phyloP scores from a whole-genome alignment of 1,284 basidiomycete species.

The Rhodotorula sp. region DNA sequence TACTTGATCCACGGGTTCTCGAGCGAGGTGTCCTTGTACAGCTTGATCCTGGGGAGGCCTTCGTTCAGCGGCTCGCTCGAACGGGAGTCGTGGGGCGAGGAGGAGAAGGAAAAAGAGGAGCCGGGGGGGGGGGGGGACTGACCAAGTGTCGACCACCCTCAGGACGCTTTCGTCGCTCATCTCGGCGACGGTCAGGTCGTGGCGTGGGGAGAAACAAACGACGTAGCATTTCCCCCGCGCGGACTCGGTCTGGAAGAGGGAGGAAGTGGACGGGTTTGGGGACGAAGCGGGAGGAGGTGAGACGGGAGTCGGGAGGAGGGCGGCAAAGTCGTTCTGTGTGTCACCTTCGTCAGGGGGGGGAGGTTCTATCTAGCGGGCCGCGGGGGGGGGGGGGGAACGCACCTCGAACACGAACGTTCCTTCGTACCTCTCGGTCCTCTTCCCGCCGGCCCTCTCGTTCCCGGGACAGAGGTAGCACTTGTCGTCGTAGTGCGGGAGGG shows the following conservation, averaged over 20 bases:
- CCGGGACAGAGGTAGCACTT: constrained; percentile 89
- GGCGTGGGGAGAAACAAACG: constrained; percentile 81
- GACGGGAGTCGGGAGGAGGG: constrained; percentile 32
- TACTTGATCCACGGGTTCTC: constrained; percentile 63
- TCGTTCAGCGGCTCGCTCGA: too few species aligned
- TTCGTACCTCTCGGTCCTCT: constrained; percentile 66
- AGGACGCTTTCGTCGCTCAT: constrained; percentile 64
- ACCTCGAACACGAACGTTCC: constrained; percentile 57
- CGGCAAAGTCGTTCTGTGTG: constrained; percentile 44
- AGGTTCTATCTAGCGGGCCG: too few species aligned
- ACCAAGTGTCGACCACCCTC: constrained; percentile 73
- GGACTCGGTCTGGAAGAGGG: constrained; percentile 64
- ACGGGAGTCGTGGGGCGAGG: too few species aligned
- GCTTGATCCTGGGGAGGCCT: constrained; percentile 55
- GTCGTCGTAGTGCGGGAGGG: constrained; percentile 68
- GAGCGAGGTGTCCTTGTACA: constrained; percentile 49
- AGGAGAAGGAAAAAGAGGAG: constrained; percentile 49
- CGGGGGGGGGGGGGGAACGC: too few species aligned
- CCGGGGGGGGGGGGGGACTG: too few species aligned
- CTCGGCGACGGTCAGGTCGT: constrained; percentile 84
- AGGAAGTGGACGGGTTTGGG: neutral
- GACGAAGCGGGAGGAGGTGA: constrained; percentile 12
- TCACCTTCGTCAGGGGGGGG: too few species aligned
- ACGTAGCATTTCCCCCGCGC: constrained; percentile 85
- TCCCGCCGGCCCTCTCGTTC: constrained; percentile 74